A percentile compares a stretch with the other conserved stretches of the same genome.
phyloP scores from a whole-genome alignment of 495 filamentous ascomycete species.

The Talaromyces nanjingensis region DNA sequence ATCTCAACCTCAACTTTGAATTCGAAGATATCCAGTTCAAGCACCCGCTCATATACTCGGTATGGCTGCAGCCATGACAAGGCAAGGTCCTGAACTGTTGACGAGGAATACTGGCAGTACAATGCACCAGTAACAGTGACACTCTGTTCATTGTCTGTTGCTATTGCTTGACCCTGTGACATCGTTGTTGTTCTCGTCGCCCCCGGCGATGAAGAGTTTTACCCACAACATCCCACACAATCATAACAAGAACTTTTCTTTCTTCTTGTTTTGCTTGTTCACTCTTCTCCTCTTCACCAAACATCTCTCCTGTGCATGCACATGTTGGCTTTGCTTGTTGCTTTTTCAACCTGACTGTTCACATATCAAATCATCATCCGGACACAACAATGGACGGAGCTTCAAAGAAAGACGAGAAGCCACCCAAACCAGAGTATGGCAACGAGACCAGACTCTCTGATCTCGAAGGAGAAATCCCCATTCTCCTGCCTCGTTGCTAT shows the following conservation, averaged over 20 bases:
- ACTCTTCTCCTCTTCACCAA: not conserved
- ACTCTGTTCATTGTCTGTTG: not conserved
- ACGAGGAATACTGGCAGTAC: not conserved
- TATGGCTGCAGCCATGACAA: not conserved
- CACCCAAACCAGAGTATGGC: not conserved
- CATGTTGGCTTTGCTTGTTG: not conserved
- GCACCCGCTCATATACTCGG: not conserved
- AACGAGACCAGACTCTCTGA: not conserved
- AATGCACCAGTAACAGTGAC: not conserved
- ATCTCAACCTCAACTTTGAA: not conserved
- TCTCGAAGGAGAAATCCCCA: not conserved
- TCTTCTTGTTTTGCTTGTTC: not conserved
- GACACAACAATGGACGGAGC: not conserved
- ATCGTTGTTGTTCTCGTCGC: not conserved
- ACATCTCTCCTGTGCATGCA: not conserved
- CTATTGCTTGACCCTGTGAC: not conserved
- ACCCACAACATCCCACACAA: not conserved
- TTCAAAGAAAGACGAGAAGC: not conserved
- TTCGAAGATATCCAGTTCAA: not conserved
- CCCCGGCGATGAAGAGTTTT: conserved; percentile 1
- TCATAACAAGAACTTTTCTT: not conserved
- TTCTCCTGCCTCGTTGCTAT: not conserved
- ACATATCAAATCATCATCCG: not conserved
- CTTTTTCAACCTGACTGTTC: not conserved
- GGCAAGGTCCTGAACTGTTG: not conserved